Evolutionary conservation across 768 basidiomycete genomes (phyloP).

Genomic region (Russula olivacea): DNA sequence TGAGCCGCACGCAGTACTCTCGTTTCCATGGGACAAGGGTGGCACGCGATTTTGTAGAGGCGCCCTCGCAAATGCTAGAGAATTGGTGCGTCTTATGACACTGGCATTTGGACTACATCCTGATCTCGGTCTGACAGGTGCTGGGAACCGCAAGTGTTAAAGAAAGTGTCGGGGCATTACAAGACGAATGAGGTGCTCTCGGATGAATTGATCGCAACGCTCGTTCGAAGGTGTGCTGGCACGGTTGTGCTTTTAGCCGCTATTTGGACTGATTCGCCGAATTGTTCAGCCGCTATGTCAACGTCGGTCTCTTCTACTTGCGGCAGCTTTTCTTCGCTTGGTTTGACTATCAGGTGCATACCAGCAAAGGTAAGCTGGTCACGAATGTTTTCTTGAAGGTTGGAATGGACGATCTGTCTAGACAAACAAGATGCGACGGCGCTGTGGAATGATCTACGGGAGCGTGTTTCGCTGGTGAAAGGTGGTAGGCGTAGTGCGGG

Average conservation of each 20-base stretch:
- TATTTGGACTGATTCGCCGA: neutral
- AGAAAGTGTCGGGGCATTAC: constrained; percentile 76
- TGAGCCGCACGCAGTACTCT: constrained; percentile 63
- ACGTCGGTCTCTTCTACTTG: constrained; percentile 75
- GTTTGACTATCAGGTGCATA: constrained; percentile 72
- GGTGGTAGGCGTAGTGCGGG: constrained; percentile 55
- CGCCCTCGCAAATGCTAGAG: constrained; percentile 89
- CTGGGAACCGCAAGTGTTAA: constrained; percentile 74
- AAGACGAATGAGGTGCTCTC: constrained; percentile 66
- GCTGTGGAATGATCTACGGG: constrained; percentile 70
- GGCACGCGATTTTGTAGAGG: constrained; percentile 81
- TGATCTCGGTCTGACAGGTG: constrained; percentile 41
- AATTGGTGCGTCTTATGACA: constrained; percentile 53
- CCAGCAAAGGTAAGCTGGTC: constrained; percentile 47
- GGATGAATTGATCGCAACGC: constrained; percentile 66
- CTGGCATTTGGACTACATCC: neutral
- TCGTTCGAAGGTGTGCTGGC: constrained; percentile 62
- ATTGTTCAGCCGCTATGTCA: constrained; percentile 49
- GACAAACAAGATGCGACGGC: constrained; percentile 66
- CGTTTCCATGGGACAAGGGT: constrained; percentile 82
- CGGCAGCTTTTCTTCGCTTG: constrained; percentile 82
- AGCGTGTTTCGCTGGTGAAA: constrained; percentile 65
- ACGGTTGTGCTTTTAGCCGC: neutral
- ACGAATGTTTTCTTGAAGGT: neutral
- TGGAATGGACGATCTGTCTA: constrained; percentile 28